phyloP scores from a whole-genome alignment of 352 stramenopile species.

The Phytophthora idaei region DNA sequence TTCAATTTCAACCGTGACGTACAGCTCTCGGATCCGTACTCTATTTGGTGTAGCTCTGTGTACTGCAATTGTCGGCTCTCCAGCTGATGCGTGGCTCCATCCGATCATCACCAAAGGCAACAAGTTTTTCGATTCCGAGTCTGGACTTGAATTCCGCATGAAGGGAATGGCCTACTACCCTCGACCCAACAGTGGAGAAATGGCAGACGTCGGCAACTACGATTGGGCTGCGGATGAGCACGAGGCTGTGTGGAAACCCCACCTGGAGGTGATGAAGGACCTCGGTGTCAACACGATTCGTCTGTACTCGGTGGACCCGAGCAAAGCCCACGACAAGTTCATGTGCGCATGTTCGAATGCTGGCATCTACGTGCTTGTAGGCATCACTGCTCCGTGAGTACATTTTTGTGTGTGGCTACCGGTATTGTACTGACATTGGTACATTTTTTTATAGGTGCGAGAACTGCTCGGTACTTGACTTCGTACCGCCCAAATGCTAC shows the following conservation, averaged over 20 bases:
- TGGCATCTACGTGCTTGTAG: constrained; percentile 79
- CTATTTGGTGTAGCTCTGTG: constrained; percentile 13
- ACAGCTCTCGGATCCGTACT: constrained; percentile 17
- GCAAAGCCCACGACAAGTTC: constrained; percentile 75
- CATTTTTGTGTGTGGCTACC: neutral
- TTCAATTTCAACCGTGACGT: constrained; percentile 28
- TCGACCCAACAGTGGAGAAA: constrained; percentile 63
- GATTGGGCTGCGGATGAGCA: constrained; percentile 72
- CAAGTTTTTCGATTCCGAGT: constrained; percentile 85
- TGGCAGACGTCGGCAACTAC: constrained; percentile 57
- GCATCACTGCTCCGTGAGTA: constrained; percentile 61
- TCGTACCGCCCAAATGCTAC: constrained; percentile 59
- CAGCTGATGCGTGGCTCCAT: constrained; percentile 43
- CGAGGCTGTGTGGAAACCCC: constrained; percentile 56
- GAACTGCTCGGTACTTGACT: constrained; percentile 60
- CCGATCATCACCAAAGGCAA: constrained; percentile 71
- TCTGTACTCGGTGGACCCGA: constrained; percentile 71
- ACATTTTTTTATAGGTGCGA: constrained; percentile 48
- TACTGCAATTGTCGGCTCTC: neutral
- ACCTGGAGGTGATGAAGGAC: constrained; percentile 61
- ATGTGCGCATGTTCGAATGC: constrained; percentile 70
- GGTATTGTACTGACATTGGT: neutral
- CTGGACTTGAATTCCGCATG: constrained; percentile 67
- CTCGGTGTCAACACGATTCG: constrained; percentile 72
- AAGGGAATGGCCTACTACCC: constrained; percentile 83